Percentiles rank a stretch among this genome's conserved stretches.
phyloP scores from a whole-genome alignment of 2,329 filamentous ascomycete genomes.

The Epichloe brachyelytri region DNA sequence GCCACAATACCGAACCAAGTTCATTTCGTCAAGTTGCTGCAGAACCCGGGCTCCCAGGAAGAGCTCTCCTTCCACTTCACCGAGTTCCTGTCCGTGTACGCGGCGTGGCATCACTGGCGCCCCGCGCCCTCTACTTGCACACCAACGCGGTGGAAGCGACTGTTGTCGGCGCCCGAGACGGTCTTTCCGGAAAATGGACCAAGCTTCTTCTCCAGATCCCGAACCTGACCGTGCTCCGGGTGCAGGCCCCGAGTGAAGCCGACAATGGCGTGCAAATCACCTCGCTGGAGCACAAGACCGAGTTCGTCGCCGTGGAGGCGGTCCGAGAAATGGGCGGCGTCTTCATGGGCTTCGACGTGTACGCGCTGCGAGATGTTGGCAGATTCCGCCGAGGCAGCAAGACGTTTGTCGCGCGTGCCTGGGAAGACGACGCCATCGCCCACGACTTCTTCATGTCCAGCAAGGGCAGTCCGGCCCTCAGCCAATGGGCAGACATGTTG shows the following conservation, averaged over 20 bases:
- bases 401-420: neutral
- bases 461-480: neutral
- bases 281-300: constrained; percentile 10
- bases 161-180: neutral
- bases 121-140: constrained; percentile 1
- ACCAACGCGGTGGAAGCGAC: neutral
- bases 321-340: constrained; percentile 12
- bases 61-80: constrained; percentile 1
- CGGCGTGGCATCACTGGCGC: constrained; percentile 3
- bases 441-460: constrained; percentile 2
- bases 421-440: neutral
- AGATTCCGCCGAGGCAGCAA: constrained; percentile 5
- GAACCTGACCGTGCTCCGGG: constrained; percentile 20
- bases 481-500: neutral
- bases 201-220: constrained; percentile 13
- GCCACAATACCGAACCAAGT: neutral
- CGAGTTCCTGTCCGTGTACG: constrained; percentile 2
- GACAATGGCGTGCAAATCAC: constrained; percentile 9
- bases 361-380: constrained; percentile 8
- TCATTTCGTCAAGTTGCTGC: constrained; percentile 1
- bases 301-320: constrained; percentile 12
- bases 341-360: constrained; percentile 13
- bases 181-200: constrained; percentile 12
- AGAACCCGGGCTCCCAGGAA: neutral
- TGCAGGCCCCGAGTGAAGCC: constrained; percentile 6